These are phyloP conservation scores for Chenopodium formosanum DNA, from an alignment of 148 eudicot genomes.

Conservation along the genomic window DNA sequence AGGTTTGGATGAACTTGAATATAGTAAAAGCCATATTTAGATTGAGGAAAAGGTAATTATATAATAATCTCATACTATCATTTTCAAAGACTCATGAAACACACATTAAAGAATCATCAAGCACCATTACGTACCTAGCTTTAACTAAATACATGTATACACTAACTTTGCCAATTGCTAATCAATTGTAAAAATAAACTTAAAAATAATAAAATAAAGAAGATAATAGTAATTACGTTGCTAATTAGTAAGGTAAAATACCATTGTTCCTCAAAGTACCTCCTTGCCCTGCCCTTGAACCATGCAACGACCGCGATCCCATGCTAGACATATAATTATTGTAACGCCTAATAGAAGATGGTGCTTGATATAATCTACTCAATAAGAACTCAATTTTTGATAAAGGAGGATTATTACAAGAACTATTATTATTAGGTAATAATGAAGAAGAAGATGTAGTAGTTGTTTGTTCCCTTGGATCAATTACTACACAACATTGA, in stretches of 20 bases:
- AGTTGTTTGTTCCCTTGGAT: conserved; percentile 9
- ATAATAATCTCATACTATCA: not conserved
- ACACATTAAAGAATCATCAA: not conserved
- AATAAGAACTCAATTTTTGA: conserved; percentile 25
- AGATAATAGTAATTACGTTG: too few species aligned
- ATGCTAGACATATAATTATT: conserved; percentile 23
- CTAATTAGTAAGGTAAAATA: conserved; percentile 28
- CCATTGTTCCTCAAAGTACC: conserved; percentile 16
- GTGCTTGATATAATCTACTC: conserved; percentile 8
- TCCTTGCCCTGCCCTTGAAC: conserved; percentile 12
- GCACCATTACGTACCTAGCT: not conserved
- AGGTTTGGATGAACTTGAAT: too few species aligned
- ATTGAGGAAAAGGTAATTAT: too few species aligned
- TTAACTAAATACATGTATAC: too few species aligned
- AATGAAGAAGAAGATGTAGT: not conserved
- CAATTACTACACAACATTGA: conserved; percentile 10
- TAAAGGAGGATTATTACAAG: conserved; percentile 4
- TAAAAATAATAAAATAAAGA: not conserved
- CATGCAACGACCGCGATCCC: conserved; percentile 25
- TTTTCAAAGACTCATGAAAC: not conserved
- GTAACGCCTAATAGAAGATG: conserved; percentile 5
- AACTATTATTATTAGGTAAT: not conserved
- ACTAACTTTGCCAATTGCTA: not conserved
- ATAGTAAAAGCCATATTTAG: too few species aligned
- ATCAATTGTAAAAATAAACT: not conserved